phyloP scores from a whole-genome alignment of 441 rosid genomes.

The Populus tomentosa region DNA sequence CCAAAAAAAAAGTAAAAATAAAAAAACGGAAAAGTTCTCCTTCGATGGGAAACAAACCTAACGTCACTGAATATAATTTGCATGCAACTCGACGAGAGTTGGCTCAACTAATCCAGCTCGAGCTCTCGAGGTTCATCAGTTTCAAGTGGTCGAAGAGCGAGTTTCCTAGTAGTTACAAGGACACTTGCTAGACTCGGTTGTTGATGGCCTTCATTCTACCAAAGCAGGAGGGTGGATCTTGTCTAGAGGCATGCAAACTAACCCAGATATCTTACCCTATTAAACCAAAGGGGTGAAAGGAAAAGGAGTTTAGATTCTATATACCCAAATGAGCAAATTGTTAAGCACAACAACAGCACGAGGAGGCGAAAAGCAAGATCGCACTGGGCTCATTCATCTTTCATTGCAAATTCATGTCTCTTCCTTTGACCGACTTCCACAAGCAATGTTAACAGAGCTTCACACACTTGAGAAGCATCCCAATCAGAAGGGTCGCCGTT shows the following conservation, averaged over 20 bases:
- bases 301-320: too few relatives aligned
- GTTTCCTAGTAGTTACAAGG: neutral
- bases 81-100: neutral
- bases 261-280: too few relatives aligned
- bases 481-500: slow-evolving; percentile 66
- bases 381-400: slow-evolving; percentile 35
- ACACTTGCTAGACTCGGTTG: neutral
- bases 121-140: neutral
- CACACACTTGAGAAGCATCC: slow-evolving; percentile 86
- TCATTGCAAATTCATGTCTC: slow-evolving; percentile 42
- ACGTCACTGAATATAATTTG: neutral
- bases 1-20: too few relatives aligned
- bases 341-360: neutral
- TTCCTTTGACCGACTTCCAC: slow-evolving; percentile 68
- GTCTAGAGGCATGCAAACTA: neutral
- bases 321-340: neutral
- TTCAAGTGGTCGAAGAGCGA: neutral
- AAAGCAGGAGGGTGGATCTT: neutral
- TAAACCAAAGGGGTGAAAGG: too few relatives aligned
- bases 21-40: neutral
- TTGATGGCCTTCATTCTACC: neutral
- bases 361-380: neutral
- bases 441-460: slow-evolving; percentile 77
- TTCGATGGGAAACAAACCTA: too few relatives aligned
- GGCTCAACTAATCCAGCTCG: neutral